Percentiles rank a stretch among this genome's conserved stretches.
Evolutionary conservation across 805 yeast species (phyloP).

Genomic region (Kockiozyma suomiensis): DNA sequence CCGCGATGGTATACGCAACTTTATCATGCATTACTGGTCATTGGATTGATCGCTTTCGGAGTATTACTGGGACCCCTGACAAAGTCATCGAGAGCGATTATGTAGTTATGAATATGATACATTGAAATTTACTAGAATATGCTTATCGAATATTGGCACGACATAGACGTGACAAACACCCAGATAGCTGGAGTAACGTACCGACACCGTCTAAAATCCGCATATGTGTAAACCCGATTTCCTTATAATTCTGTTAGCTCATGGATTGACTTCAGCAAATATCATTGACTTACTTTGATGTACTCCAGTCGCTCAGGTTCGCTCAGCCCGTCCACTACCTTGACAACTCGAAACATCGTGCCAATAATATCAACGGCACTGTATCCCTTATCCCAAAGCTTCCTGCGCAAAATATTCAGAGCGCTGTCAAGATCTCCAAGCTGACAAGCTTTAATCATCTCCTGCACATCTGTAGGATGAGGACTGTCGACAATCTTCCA

Average conservation of each 20-base stretch:
- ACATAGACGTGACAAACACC: slow-evolving; percentile 65
- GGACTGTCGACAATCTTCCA: slow-evolving; percentile 96
- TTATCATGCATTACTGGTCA: slow-evolving; percentile 47
- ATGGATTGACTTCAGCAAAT: too few species aligned
- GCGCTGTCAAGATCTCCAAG: slow-evolving; percentile 63
- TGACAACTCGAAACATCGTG: slow-evolving; percentile 85
- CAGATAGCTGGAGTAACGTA: slow-evolving; percentile 81
- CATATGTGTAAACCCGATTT: slow-evolving; percentile 90
- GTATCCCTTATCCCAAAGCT: slow-evolving; percentile 87
- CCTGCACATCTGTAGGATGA: slow-evolving; percentile 82
- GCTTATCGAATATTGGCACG: slow-evolving; percentile 15
- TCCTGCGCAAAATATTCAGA: slow-evolving; percentile 57
- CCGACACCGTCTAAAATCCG: slow-evolving; percentile 91
- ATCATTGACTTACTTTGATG: slow-evolving; percentile 55
- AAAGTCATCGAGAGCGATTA: slow-evolving; percentile 21
- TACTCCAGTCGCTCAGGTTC: slow-evolving; percentile 74
- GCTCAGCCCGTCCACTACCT: slow-evolving; percentile 65
- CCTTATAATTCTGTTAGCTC: slow-evolving; percentile 41
- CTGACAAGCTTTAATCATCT: slow-evolving; percentile 56
- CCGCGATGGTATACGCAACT: slow-evolving; percentile 40
- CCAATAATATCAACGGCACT: slow-evolving; percentile 91
- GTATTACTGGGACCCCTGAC: slow-evolving; percentile 40
- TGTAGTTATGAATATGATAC: slow-evolving; percentile 7
- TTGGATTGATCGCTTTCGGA: slow-evolving; percentile 51
- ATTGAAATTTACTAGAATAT: background rate